These are phyloP conservation scores for Mycena filopes DNA, from an alignment of 768 basidiomycete species.

Conservation along the genomic window DNA sequence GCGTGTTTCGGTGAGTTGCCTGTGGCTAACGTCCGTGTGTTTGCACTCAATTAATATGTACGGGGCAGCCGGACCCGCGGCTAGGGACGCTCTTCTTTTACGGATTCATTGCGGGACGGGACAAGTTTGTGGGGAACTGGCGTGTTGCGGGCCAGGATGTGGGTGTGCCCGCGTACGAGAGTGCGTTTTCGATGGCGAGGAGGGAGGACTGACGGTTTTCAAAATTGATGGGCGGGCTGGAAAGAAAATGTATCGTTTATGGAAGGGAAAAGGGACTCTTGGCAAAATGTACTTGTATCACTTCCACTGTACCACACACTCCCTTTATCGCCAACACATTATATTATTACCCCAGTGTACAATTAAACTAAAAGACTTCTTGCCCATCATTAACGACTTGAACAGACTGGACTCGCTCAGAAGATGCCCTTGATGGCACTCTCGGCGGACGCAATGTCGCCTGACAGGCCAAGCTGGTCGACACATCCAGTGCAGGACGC, in stretches of 20 bases:
- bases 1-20: slow-evolving; percentile 47
- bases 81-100: slow-evolving; percentile 63
- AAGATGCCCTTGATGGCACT: slow-evolving; percentile 12
- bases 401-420: slow-evolving; percentile 3
- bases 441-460: slow-evolving; percentile 3
- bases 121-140: slow-evolving; percentile 81
- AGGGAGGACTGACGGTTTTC: slow-evolving; percentile 44
- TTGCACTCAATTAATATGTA: too few relatives aligned
- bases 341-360: slow-evolving; percentile 16
- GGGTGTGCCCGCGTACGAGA: slow-evolving; percentile 65
- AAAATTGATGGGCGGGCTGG: not conserved
- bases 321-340: slow-evolving; percentile 2
- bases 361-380: too few relatives aligned
- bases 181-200: slow-evolving; percentile 70
- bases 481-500: slow-evolving; percentile 15
- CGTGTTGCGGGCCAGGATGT: slow-evolving; percentile 59
- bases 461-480: slow-evolving; percentile 5
- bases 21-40: not conserved
- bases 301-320: not conserved
- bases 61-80: slow-evolving; percentile 30
- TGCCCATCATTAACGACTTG: not conserved
- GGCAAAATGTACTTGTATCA: not conserved
- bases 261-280: too few relatives aligned
- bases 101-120: slow-evolving; percentile 74
- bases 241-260: too few relatives aligned